Percentiles rank a stretch among this genome's conserved stretches.
Conservation (phyloP, 2,329 filamentous ascomycete genomes). For the Aspergillus quadricinctus region DNA sequence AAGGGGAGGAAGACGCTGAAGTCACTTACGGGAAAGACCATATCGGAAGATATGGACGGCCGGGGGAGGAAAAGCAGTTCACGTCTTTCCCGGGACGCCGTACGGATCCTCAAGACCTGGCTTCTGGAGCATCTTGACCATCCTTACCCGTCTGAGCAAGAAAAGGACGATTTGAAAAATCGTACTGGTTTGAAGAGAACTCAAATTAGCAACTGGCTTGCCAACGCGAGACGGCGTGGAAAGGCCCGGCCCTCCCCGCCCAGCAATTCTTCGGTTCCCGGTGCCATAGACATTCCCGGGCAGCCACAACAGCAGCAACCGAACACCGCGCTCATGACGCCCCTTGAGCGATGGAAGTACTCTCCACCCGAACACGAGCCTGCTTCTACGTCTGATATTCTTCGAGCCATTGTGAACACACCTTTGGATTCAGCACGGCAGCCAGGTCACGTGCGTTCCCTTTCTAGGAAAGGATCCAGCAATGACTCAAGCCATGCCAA, state of each 20-base stretch:
- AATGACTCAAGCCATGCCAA: slow-evolving; percentile 51
- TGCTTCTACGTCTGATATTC: slow-evolving; percentile 60
- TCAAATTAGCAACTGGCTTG: slow-evolving; percentile 89
- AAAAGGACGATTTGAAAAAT: slow-evolving; percentile 73
- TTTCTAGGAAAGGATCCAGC: slow-evolving; percentile 41
- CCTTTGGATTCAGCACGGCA: slow-evolving; percentile 31
- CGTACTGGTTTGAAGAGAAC: slow-evolving; percentile 75
- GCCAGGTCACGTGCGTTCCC: slow-evolving; percentile 31
- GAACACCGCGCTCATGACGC: slow-evolving; percentile 53
- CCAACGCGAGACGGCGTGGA: slow-evolving; percentile 77
- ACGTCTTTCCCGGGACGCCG: slow-evolving; percentile 74
- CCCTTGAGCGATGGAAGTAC: slow-evolving; percentile 65
- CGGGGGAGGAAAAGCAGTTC: slow-evolving; percentile 61
- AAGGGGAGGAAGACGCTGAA: slow-evolving; percentile 40
- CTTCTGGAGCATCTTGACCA: slow-evolving; percentile 72
- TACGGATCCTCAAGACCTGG: slow-evolving; percentile 81
- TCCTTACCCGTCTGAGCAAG: slow-evolving; percentile 82
- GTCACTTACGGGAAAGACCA: slow-evolving; percentile 33
- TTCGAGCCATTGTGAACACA: slow-evolving; percentile 52
- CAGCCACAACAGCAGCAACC: slow-evolving; percentile 31
- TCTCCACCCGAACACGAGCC: slow-evolving; percentile 67
- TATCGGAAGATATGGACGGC: slow-evolving; percentile 34
- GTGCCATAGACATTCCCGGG: slow-evolving; percentile 69
- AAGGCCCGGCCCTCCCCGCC: slow-evolving; percentile 65
- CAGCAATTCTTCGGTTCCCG: slow-evolving; percentile 65